Conservation (phyloP, 306 rosid genomes). For the Vigna hirtella region DNA sequence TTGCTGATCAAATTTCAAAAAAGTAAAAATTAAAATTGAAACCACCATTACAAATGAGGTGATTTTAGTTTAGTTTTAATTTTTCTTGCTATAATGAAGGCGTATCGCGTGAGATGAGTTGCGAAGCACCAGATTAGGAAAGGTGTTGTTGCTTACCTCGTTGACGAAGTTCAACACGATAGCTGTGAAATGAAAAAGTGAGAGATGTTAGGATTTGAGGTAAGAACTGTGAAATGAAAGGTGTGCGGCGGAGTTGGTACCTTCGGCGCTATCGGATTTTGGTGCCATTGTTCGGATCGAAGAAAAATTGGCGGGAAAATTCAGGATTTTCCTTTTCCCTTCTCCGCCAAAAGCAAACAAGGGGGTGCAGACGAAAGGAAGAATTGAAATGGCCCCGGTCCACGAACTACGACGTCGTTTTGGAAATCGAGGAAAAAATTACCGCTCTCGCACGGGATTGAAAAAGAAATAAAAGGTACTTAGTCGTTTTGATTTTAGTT, state of each 20-base stretch:
- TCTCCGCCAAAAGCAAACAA: constrained; percentile 2
- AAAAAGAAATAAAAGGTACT: too few relatives aligned
- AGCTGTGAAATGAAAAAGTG: constrained; percentile 56
- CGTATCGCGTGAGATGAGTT: neutral
- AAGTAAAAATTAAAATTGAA: neutral
- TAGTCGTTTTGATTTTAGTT: too few relatives aligned
- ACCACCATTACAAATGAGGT: neutral
- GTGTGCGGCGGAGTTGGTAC: constrained; percentile 42
- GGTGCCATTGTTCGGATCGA: constrained; percentile 78
- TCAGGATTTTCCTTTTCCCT: constrained; percentile 12
- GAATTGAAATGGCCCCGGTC: neutral
- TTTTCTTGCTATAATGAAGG: neutral
- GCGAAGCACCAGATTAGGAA: neutral
- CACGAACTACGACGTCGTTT: constrained; percentile 40
- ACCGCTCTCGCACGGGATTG: too few relatives aligned
- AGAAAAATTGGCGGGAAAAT: constrained; percentile 69
- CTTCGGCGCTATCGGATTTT: constrained; percentile 77
- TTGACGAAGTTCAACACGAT: constrained; percentile 89
- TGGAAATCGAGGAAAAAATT: neutral
- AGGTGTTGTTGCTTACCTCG: constrained; percentile 66
- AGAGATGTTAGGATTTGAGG: constrained; percentile 32
- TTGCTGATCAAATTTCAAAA: constrained; percentile 60
- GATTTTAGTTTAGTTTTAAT: neutral
- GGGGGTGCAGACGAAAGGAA: neutral
- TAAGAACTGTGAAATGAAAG: neutral